Evolutionary conservation across 2,329 filamentous ascomycete genomes (phyloP).

Genomic region (Fusarium abutilonis): DNA sequence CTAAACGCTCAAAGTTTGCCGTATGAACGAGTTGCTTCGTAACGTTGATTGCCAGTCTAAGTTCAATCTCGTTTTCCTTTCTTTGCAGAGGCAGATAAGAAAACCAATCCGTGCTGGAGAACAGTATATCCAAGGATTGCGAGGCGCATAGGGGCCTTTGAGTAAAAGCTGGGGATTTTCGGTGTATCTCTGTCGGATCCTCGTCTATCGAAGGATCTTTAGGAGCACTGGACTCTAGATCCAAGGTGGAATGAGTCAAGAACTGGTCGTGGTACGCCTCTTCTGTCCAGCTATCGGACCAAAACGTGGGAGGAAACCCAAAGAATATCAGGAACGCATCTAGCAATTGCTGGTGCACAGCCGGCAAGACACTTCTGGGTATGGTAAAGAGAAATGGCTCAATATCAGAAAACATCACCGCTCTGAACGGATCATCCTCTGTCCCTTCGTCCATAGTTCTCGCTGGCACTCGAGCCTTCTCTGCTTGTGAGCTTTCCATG

Average conservation of each 20-base stretch:
- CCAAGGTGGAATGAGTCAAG: slow-evolving; percentile 23
- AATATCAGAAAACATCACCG: slow-evolving; percentile 83
- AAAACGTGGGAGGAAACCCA: slow-evolving; percentile 64
- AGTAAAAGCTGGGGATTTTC: slow-evolving; percentile 46
- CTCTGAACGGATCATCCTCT: slow-evolving; percentile 83
- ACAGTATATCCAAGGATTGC: slow-evolving; percentile 63
- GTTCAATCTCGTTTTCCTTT: slow-evolving; percentile 43
- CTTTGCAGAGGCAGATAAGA: slow-evolving; percentile 49
- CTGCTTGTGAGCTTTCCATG: slow-evolving; percentile 62
- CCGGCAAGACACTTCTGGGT: slow-evolving; percentile 50
- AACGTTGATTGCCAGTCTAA: slow-evolving; percentile 62
- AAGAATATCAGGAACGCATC: slow-evolving; percentile 78
- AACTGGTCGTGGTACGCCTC: slow-evolving; percentile 48
- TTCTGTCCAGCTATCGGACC: slow-evolving; percentile 44
- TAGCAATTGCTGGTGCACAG: slow-evolving; percentile 61
- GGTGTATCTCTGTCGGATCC: slow-evolving; percentile 36
- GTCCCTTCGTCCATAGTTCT: slow-evolving; percentile 77
- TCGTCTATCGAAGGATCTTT: slow-evolving; percentile 9
- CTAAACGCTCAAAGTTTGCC: slow-evolving; percentile 54
- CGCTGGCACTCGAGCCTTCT: slow-evolving; percentile 69
- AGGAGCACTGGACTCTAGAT: slow-evolving; percentile 4
- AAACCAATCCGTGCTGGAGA: slow-evolving; percentile 59
- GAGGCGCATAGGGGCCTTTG: slow-evolving; percentile 46
- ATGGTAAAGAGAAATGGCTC: slow-evolving; percentile 67
- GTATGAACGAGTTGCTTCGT: slow-evolving; percentile 68